Conservation (phyloP, 495 filamentous ascomycete species). For the Xylaria curta region DNA sequence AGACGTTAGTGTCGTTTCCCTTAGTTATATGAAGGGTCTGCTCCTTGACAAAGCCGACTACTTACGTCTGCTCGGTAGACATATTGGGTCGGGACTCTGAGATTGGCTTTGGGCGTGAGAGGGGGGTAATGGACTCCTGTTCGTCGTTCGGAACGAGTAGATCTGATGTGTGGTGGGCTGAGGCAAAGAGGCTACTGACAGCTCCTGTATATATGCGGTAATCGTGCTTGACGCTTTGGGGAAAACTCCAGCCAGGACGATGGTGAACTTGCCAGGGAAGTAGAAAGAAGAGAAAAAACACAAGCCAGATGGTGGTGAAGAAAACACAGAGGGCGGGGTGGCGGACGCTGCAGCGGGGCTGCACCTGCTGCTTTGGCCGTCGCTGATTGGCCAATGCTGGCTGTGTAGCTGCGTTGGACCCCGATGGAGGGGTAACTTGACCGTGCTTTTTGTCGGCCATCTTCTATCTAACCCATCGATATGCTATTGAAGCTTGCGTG, state of each 20-base stretch:
- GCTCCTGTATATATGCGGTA: slow-evolving; percentile 39
- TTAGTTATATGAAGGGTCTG: slow-evolving; percentile 8
- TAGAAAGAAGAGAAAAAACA: slow-evolving; percentile 41
- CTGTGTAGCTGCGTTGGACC: slow-evolving; percentile 9
- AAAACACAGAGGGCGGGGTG: slow-evolving; percentile 44
- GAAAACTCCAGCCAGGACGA: slow-evolving; percentile 38
- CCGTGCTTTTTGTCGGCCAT: slow-evolving; percentile 27
- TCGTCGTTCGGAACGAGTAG: slow-evolving; percentile 44
- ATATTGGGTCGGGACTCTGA: slow-evolving; percentile 65
- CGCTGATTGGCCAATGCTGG: slow-evolving; percentile 33
- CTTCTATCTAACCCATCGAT: too few species aligned
- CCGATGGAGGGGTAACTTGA: slow-evolving; percentile 25
- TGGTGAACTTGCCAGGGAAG: slow-evolving; percentile 37
- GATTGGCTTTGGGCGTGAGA: slow-evolving; percentile 38
- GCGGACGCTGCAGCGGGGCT: slow-evolving; percentile 34
- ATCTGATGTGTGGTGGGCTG: slow-evolving; percentile 28
- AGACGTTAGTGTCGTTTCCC: slow-evolving; percentile 54
- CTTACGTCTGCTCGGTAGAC: slow-evolving; percentile 93
- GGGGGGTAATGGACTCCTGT: slow-evolving; percentile 43
- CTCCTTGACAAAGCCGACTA: slow-evolving; percentile 31
- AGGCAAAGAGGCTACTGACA: slow-evolving; percentile 34
- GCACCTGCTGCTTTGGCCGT: slow-evolving; percentile 23
- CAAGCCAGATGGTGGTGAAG: slow-evolving; percentile 37
- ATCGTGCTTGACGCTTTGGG: slow-evolving; percentile 38
- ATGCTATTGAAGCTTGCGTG: too few species aligned